These are phyloP conservation scores for Maudiozyma pseudohumilis DNA, from an alignment of 805 yeast species.

Conservation along the genomic window DNA sequence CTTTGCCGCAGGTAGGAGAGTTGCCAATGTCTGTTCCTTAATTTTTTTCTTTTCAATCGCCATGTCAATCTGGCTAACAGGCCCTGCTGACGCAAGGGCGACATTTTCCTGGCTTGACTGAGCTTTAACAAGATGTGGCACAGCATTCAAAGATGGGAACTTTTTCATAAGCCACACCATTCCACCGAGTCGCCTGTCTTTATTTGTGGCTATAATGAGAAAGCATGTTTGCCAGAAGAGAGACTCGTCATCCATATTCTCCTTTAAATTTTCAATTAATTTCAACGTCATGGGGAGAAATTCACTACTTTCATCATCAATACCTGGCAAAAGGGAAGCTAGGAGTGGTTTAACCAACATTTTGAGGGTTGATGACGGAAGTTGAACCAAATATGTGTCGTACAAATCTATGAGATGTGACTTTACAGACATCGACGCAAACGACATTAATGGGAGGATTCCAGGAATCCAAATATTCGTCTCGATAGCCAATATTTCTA, in stretches of 20 bases:
- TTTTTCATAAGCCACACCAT: slow-evolving; percentile 55
- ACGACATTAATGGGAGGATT: slow-evolving; percentile 76
- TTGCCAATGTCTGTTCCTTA: slow-evolving; percentile 25
- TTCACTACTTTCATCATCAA: slow-evolving; percentile 89
- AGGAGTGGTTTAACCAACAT: slow-evolving; percentile 58
- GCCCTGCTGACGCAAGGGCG: background rate
- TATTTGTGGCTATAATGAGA: slow-evolving; percentile 62
- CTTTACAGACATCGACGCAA: slow-evolving; percentile 81
- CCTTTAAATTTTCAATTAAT: slow-evolving; percentile 51
- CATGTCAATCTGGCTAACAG: slow-evolving; percentile 2
- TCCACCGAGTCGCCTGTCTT: slow-evolving; percentile 78
- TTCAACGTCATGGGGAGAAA: slow-evolving; percentile 52
- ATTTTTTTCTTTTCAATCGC: slow-evolving; percentile 2
- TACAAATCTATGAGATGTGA: slow-evolving; percentile 63
- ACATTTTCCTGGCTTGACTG: slow-evolving; percentile 5
- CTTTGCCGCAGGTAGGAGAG: slow-evolving; percentile 41
- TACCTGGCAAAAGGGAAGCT: slow-evolving; percentile 69
- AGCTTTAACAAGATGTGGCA: slow-evolving; percentile 22
- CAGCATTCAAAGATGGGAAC: slow-evolving; percentile 50
- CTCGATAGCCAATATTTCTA: slow-evolving; percentile 42
- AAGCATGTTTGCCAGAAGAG: slow-evolving; percentile 84
- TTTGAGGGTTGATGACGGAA: slow-evolving; percentile 42
- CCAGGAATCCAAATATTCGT: slow-evolving; percentile 87
- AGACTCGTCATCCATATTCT: slow-evolving; percentile 49
- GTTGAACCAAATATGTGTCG: slow-evolving; percentile 41